Conservation (phyloP, 2,329 filamentous ascomycete genomes). For the Cercospora beticola region DNA sequence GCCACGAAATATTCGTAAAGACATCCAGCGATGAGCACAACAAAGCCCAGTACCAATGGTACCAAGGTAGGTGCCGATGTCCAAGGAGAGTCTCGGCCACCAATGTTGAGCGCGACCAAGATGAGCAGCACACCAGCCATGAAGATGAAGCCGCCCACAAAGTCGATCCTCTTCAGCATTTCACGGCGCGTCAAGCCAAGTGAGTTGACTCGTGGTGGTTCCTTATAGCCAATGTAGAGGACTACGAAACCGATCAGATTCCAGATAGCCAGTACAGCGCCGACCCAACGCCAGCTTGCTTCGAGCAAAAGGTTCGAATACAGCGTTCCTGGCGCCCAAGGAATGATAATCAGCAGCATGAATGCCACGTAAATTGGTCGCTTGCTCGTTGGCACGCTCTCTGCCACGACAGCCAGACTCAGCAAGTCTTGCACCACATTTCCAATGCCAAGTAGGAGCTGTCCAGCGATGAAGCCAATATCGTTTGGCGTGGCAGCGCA, state of each 20-base stretch:
- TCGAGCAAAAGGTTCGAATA: neutral
- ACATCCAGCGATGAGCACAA: neutral
- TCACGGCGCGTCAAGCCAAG: neutral
- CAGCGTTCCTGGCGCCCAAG: neutral
- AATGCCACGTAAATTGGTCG: neutral
- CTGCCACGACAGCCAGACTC: constrained; percentile 1
- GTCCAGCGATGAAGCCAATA: neutral
- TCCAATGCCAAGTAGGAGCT: neutral
- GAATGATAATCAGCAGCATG: constrained; percentile 3
- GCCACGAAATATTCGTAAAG: neutral
- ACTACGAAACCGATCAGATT: neutral
- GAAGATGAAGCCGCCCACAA: constrained; percentile 1
- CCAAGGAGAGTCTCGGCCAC: neutral
- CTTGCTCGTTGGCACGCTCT: neutral
- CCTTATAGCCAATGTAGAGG: neutral
- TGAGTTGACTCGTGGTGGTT: neutral
- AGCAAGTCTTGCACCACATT: neutral
- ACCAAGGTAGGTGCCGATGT: neutral
- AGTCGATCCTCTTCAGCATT: constrained; percentile 1
- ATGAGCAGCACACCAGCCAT: neutral
- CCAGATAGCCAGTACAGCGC: neutral
- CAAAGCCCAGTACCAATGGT: neutral
- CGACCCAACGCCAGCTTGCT: neutral
- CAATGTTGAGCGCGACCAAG: neutral
- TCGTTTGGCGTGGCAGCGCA: neutral